Percentiles rank a stretch among this genome's conserved stretches.
Evolutionary conservation across 257 asterid genomes (phyloP).

Genomic region (Solanum neorickii): DNA sequence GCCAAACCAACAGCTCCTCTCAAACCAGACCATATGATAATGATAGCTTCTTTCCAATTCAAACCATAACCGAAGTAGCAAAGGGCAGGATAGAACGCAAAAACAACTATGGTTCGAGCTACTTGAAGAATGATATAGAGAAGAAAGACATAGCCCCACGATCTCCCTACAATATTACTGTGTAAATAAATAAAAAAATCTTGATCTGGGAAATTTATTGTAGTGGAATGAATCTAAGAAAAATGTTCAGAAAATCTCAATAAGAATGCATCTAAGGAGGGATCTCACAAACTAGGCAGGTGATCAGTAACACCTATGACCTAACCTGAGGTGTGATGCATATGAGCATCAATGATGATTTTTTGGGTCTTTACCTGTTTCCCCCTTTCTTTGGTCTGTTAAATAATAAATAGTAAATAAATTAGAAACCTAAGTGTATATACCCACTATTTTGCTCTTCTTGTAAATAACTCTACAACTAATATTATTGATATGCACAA

Average conservation of each 20-base stretch:
- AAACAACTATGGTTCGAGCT: slow-evolving; percentile 1
- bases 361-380: background rate
- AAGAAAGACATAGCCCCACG: slow-evolving; percentile 2
- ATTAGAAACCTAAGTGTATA: background rate
- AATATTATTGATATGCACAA: background rate
- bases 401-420: background rate
- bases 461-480: background rate
- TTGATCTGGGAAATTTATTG: background rate
- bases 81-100: background rate
- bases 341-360: background rate
- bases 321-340: background rate
- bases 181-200: background rate
- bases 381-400: background rate
- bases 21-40: slow-evolving; percentile 8
- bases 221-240: background rate
- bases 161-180: background rate
- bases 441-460: background rate
- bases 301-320: background rate
- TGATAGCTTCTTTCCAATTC: slow-evolving; percentile 7
- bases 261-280: background rate
- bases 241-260: background rate
- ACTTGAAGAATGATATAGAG: background rate
- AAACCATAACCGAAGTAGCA: slow-evolving; percentile 5
- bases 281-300: background rate
- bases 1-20: slow-evolving; percentile 8